Base-by-base conservation (phyloP, 371 early-diverging fungal species). In the Globomyces sp. region DNA sequence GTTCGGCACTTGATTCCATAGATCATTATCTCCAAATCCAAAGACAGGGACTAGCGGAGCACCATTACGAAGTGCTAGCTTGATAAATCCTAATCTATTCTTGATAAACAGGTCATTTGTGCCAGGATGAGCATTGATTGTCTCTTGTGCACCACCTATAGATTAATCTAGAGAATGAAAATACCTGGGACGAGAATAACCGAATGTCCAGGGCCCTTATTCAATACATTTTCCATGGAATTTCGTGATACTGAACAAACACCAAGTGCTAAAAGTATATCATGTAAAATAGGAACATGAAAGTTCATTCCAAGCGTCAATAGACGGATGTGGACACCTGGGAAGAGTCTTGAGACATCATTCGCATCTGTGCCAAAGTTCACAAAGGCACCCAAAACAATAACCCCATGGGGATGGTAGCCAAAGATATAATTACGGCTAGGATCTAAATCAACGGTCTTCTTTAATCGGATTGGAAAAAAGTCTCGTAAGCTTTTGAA, bases 391-490 rank as follows among this genome's bases (percentile, higher is more conserved):
- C 93, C 93, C 68, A 91, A 81, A 5, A 86, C 84, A 64, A 94
- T 86, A 58, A 94, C 88, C 46, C 75, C 78, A 60, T 75, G 69
- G 4, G 78, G 78, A 52, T 75, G 77, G 48, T 77, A 79, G 2
- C 69, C 75, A 70, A 77, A 77, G 47, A 76, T 46, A 49, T 81
- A 81, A 70, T 87, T 91, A 58, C 84, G 81, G 11, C 72, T 71
- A 0, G 91, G 88, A 68, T 91, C 90, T 60, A 93, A 71, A n/a
- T 91, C 89, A 1, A 67, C 77, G 74, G 87, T 92, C 78, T 90
- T 84, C 73, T 87, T 78, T 10, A 93, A 79, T 11, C 79, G 80
- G 52, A 86, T 85, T 3, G 88, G 87, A 24, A 58, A 58, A 3
- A 58, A 11, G 41, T 41, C 58, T 1, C 85, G 85, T 72, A 91